Percentiles rank a stretch among this genome's conserved stretches.
phyloP scores from a whole-genome alignment of 371 early-diverging fungal species.

The Caulochytrium protostelioides region DNA sequence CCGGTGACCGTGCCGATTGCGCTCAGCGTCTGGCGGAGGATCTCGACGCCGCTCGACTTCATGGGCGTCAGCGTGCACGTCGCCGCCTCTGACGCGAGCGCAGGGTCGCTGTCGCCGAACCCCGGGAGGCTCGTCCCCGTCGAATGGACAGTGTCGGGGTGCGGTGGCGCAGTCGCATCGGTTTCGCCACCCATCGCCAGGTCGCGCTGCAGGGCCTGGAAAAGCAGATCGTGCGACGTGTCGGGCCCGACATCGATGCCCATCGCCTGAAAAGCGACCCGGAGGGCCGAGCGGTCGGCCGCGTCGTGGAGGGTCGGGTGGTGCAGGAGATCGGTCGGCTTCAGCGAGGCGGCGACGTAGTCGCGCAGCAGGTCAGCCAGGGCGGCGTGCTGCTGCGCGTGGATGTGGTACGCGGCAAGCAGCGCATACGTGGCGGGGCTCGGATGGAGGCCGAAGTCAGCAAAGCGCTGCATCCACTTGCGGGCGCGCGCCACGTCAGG shows the following conservation, averaged over 20 bases:
- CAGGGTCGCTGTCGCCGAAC: not conserved
- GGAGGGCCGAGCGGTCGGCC: not conserved
- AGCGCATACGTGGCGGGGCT: slow-evolving; percentile 52
- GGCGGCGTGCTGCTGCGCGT: no score
- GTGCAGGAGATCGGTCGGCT: not conserved
- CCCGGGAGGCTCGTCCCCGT: not conserved
- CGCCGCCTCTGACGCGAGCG: not conserved
- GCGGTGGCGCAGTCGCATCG: no score
- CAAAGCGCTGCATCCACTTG: slow-evolving; percentile 48
- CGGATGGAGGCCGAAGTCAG: slow-evolving; percentile 28
- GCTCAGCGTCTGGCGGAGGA: slow-evolving; percentile 48
- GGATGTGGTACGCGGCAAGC: no score
- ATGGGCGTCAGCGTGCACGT: slow-evolving; percentile 3
- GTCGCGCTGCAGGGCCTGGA: no score
- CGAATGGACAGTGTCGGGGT: not conserved
- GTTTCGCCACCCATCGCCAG: no score
- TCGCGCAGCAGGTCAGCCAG: slow-evolving; percentile 40
- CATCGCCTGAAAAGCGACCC: not conserved
- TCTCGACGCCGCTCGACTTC: slow-evolving; percentile 45
- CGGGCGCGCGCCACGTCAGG: slow-evolving; percentile 21
- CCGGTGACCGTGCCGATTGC: slow-evolving; percentile 26
- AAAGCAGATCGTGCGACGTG: no score
- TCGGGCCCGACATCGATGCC: not conserved
- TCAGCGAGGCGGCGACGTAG: slow-evolving; percentile 16
- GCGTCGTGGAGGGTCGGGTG: not conserved